Conservation (phyloP, 2,329 filamentous ascomycete genomes). For the Paramyrothecium sp. region DNA sequence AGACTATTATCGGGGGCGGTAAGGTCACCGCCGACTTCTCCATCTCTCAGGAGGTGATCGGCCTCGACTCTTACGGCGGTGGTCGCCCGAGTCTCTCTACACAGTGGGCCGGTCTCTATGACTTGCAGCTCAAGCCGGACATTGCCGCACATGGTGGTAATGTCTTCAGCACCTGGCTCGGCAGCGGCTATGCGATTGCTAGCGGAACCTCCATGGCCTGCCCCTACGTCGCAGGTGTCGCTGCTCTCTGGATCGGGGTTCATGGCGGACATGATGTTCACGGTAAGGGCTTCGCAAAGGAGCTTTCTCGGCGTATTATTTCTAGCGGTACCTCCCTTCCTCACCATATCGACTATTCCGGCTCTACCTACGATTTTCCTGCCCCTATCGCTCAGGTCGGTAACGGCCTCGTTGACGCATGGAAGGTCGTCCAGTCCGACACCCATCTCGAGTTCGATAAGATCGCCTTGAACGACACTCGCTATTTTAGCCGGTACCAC, state of each 20-base stretch:
- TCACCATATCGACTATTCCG: too few relatives aligned
- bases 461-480: conserved; percentile 43
- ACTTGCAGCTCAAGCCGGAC: conserved; percentile 41
- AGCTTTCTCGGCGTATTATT: conserved; percentile 26
- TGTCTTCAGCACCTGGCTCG: conserved; percentile 38
- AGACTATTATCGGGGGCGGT: conserved; percentile 18
- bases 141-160: conserved; percentile 38
- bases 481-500: conserved; percentile 26
- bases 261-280: conserved; percentile 27
- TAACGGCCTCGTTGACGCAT: conserved; percentile 42
- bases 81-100: conserved; percentile 36
- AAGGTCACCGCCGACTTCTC: conserved; percentile 27
- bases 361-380: too few relatives aligned
- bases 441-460: conserved; percentile 33
- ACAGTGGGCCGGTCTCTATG: conserved; percentile 41
- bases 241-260: conserved; percentile 31
- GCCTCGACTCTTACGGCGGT: conserved; percentile 20
- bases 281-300: conserved; percentile 21
- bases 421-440: conserved; percentile 39
- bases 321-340: too few relatives aligned
- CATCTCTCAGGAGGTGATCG: conserved; percentile 17
- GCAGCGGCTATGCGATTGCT: conserved; percentile 24
- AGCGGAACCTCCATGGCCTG: conserved; percentile 49
- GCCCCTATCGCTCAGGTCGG: conserved; percentile 37
- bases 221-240: conserved; percentile 42